A percentile compares a stretch with the other conserved stretches of the same genome.
Conservation (phyloP, 495 filamentous ascomycete genomes). For the Aspergillus affinis region DNA sequence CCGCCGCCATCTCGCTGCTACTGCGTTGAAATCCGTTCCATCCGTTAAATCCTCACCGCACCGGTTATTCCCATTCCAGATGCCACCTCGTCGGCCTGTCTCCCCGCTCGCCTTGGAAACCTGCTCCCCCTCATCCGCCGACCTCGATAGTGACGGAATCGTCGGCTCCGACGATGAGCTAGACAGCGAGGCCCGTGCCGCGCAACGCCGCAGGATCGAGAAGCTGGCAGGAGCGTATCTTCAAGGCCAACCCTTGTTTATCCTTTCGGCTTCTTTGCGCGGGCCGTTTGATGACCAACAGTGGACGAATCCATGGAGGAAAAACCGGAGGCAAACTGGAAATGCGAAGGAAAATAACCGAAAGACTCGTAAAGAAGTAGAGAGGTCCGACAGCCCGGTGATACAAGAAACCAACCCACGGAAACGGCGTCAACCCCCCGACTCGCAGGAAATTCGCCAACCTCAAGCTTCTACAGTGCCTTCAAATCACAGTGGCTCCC, state of each 20-base stretch:
- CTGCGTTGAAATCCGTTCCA: slow-evolving; percentile 17
- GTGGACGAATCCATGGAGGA: slow-evolving; percentile 68
- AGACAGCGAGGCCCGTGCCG: slow-evolving; percentile 41
- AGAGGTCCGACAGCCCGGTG: slow-evolving; percentile 12
- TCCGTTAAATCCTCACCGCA: slow-evolving; percentile 14
- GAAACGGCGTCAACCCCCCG: slow-evolving; percentile 17
- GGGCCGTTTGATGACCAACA: slow-evolving; percentile 63
- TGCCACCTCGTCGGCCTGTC: slow-evolving; percentile 41
- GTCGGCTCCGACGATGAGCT: slow-evolving; percentile 61
- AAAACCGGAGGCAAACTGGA: slow-evolving; percentile 23
- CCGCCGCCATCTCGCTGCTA: slow-evolving; percentile 18
- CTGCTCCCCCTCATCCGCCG: slow-evolving; percentile 41
- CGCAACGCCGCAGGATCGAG: slow-evolving; percentile 59
- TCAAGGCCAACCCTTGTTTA: slow-evolving; percentile 53
- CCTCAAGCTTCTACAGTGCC: neutral
- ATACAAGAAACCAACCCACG: slow-evolving; percentile 26
- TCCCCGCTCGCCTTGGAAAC: slow-evolving; percentile 44
- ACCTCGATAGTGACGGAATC: slow-evolving; percentile 42
- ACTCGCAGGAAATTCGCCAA: slow-evolving; percentile 4
- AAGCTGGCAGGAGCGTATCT: slow-evolving; percentile 58
- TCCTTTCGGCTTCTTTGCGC: slow-evolving; percentile 60
- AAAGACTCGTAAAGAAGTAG: neutral
- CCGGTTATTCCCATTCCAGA: slow-evolving; percentile 26
- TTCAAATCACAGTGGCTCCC: neutral
- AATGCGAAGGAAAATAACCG: neutral